Conservation (phyloP, 2,329 filamentous ascomycete species). For the Tolypocladium ovalisporum region DNA sequence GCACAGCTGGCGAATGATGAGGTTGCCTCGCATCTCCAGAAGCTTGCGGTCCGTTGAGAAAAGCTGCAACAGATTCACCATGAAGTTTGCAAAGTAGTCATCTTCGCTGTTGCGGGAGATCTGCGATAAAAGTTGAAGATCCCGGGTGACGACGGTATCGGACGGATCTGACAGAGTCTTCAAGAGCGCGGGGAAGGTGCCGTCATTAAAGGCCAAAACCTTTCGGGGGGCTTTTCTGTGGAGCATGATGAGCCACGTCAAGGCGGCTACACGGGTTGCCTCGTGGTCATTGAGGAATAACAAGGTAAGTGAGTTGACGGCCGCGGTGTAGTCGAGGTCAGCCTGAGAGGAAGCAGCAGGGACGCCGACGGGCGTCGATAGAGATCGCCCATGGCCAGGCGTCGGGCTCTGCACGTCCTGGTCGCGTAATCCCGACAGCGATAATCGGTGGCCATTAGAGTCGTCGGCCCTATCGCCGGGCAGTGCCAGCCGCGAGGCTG, state of each 20-base stretch:
- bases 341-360: constrained; percentile 35
- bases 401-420: constrained; percentile 41
- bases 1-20: constrained; percentile 93
- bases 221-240: constrained; percentile 91
- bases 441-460: constrained; percentile 37
- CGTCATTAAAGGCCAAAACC: constrained; percentile 90
- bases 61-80: constrained; percentile 90
- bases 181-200: constrained; percentile 87
- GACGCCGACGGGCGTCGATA: constrained; percentile 33
- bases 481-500: constrained; percentile 30
- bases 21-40: constrained; percentile 82
- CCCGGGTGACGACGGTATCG: constrained; percentile 90
- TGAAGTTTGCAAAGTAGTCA: constrained; percentile 94
- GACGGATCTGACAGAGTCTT: constrained; percentile 95
- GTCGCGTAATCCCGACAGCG: constrained; percentile 42
- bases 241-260: constrained; percentile 96
- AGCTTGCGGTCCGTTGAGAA: constrained; percentile 91
- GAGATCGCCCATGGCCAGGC: constrained; percentile 35
- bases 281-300: constrained; percentile 96
- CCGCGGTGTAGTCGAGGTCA: constrained; percentile 91
- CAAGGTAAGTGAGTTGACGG: constrained; percentile 84
- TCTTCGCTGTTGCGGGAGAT: constrained; percentile 96
- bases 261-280: constrained; percentile 81
- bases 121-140: constrained; percentile 85
- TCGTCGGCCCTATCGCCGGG: constrained; percentile 34